Evolutionary conservation across 2,329 filamentous ascomycete species (phyloP).

Genomic region (Pseudophaeomoniella oleicola): DNA sequence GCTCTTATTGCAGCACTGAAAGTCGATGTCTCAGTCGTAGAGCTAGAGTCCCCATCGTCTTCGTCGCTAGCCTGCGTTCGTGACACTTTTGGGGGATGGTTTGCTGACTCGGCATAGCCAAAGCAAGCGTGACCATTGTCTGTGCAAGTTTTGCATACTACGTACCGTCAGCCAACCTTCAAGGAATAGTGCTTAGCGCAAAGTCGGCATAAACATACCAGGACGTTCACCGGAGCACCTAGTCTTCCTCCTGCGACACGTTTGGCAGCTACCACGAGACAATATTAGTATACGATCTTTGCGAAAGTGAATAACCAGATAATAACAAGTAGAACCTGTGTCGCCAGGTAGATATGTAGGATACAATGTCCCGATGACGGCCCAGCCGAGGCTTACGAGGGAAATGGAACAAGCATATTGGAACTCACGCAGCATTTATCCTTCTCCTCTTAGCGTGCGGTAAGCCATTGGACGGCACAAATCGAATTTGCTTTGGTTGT

Average conservation of each 20-base stretch:
- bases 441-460: conserved; percentile 65
- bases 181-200: conserved; percentile 4
- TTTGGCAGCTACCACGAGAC: conserved; percentile 41
- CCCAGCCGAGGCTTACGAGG: neutral
- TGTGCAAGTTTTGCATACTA: conserved; percentile 53
- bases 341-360: too few species aligned
- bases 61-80: too few species aligned
- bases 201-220: conserved; percentile 15
- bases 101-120: conserved; percentile 42
- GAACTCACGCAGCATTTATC: conserved; percentile 61
- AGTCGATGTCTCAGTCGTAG: too few species aligned
- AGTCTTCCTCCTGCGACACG: conserved; percentile 63
- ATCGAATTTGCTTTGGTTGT: conserved; percentile 44
- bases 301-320: neutral
- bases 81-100: too few species aligned
- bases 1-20: too few species aligned
- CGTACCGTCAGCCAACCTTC: conserved; percentile 4
- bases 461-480: conserved; percentile 69
- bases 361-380: conserved; percentile 2
- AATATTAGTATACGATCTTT: conserved; percentile 4
- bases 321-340: neutral
- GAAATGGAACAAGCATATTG: conserved; percentile 2
- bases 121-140: conserved; percentile 57
- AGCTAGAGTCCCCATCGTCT: too few species aligned
- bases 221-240: conserved; percentile 61